These are phyloP conservation scores for Trypanosoma congolense DNA, from an alignment of 208 protist genomes.

Conservation along the genomic window DNA sequence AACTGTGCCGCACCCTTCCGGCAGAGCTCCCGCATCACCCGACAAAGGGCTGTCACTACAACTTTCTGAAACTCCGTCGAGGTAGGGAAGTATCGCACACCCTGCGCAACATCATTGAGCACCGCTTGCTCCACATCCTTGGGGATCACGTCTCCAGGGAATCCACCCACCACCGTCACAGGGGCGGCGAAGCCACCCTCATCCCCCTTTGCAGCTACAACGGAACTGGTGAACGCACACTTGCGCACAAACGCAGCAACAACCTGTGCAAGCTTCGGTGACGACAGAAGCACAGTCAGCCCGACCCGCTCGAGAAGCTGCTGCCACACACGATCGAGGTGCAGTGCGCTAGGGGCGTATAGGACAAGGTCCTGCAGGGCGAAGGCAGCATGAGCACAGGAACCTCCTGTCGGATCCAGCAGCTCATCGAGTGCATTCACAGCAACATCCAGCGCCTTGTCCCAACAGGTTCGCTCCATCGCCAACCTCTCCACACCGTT, in stretches of 20 bases:
- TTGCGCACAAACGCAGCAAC: slow-evolving; percentile 63
- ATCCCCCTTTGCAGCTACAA: background rate
- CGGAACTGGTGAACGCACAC: slow-evolving; percentile 49
- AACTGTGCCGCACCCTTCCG: slow-evolving; percentile 58
- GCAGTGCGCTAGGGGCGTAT: slow-evolving; percentile 59
- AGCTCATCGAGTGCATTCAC: slow-evolving; percentile 40
- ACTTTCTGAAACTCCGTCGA: slow-evolving; percentile 38
- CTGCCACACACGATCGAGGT: slow-evolving; percentile 67
- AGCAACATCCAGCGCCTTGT: slow-evolving; percentile 44
- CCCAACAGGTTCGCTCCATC: slow-evolving; percentile 48
- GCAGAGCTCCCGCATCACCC: slow-evolving; percentile 25
- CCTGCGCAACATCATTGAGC: slow-evolving; percentile 37
- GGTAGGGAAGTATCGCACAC: slow-evolving; percentile 55
- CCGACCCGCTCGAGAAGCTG: slow-evolving; percentile 31
- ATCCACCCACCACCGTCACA: slow-evolving; percentile 11
- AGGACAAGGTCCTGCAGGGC: slow-evolving; percentile 80
- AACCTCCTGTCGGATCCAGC: slow-evolving; percentile 42
- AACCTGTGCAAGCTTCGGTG: slow-evolving; percentile 32
- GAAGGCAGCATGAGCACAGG: slow-evolving; percentile 37
- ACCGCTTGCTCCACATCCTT: slow-evolving; percentile 45
- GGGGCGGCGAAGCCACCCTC: background rate
- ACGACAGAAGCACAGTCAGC: slow-evolving; percentile 39
- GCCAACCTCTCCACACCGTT: background rate
- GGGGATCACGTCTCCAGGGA: slow-evolving; percentile 33
- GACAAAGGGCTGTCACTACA: slow-evolving; percentile 37